Conservation (phyloP, 75 land plant genomes). For the Selaginella moellendorffii region DNA sequence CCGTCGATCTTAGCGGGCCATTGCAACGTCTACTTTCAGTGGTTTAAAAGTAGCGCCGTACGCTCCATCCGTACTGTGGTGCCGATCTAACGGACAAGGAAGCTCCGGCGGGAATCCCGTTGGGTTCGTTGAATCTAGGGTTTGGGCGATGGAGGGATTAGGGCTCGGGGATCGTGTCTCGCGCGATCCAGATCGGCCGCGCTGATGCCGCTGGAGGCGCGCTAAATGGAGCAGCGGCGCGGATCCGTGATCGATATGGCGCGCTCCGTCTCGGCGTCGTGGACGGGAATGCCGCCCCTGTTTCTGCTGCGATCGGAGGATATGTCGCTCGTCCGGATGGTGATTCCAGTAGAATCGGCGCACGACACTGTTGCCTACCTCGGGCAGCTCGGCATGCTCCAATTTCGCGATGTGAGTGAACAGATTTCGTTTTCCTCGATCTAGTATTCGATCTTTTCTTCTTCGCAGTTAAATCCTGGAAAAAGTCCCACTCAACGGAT, state of each 20-base stretch:
- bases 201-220: too few species aligned
- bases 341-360: conserved; percentile 3
- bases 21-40: too few species aligned
- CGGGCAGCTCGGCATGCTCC: conserved; percentile 1
- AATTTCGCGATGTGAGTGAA: neutral
- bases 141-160: too few species aligned
- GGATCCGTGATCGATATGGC: conserved; percentile 5
- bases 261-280: conserved; percentile 1
- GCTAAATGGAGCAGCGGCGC: neutral
- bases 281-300: neutral
- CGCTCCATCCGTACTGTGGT: too few species aligned
- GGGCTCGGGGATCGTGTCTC: too few species aligned
- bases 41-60: too few species aligned
- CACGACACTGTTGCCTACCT: conserved; percentile 3
- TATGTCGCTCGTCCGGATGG: neutral
- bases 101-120: too few species aligned
- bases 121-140: too few species aligned
- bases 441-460: neutral
- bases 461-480: conserved; percentile 70
- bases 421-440: neutral
- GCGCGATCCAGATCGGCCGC: too few species aligned
- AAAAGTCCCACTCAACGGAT: conserved; percentile 91
- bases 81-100: too few species aligned
- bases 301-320: conserved; percentile 3
- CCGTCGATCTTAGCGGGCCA: too few species aligned